A percentile compares a stretch with the other conserved stretches of the same genome.
Conservation (phyloP, 805 yeast species). For the Ogataea nitratoaversa region DNA sequence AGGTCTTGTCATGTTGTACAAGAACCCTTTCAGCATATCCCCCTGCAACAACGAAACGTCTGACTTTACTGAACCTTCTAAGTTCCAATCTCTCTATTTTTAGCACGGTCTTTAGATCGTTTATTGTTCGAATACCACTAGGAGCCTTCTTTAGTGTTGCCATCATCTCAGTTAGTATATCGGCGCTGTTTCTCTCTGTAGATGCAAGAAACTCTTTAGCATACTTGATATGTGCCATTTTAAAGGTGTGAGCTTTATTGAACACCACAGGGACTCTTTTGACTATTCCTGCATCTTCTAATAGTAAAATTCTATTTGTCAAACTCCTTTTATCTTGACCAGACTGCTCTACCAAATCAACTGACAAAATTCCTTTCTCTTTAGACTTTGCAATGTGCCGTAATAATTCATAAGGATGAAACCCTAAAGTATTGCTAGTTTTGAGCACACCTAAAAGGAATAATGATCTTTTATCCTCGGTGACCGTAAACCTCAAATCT, state of each 20-base stretch:
- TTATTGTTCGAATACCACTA: conserved; percentile 52
- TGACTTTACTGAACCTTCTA: conserved; percentile 38
- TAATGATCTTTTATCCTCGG: conserved; percentile 54
- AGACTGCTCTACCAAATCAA: conserved; percentile 50
- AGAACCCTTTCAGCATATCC: conserved; percentile 17
- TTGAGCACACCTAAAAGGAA: conserved; percentile 53
- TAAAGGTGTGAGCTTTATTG: conserved; percentile 50
- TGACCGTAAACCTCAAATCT: conserved; percentile 33
- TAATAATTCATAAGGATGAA: conserved; percentile 50
- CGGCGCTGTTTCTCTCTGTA: conserved; percentile 11
- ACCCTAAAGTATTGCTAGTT: conserved; percentile 50
- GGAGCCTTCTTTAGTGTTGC: conserved; percentile 49
- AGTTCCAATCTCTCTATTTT: conserved; percentile 39
- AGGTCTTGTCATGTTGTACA: conserved; percentile 23
- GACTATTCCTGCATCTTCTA: conserved; percentile 48
- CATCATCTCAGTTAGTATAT: conserved; percentile 18
- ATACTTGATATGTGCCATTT: conserved; percentile 49
- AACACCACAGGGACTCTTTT: conserved; percentile 34
- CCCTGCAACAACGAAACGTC: conserved; percentile 44
- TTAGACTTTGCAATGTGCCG: conserved; percentile 58
- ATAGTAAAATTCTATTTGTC: conserved; percentile 54
- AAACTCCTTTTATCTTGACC: conserved; percentile 71
- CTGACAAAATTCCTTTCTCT: conserved; percentile 53
- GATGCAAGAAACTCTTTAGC: conserved; percentile 5
- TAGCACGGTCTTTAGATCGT: conserved; percentile 58